Base-by-base conservation (phyloP, 2,329 filamentous ascomycete genomes). In the Aspergillus glaucus region DNA sequence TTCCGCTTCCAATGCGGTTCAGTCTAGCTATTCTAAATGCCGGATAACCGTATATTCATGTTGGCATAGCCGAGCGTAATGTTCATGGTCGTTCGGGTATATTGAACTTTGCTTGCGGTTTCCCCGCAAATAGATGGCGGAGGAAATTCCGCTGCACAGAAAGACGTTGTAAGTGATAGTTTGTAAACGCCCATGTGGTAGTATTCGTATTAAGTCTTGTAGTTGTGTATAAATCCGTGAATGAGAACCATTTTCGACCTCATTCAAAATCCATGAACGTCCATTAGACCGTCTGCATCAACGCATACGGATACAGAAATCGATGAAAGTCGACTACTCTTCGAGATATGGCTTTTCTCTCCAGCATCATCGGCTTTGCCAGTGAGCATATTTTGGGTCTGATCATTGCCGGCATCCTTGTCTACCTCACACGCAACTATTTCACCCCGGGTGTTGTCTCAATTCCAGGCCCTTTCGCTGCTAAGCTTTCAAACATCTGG, bases 401-500 rank as follows among this genome's bases (percentile, higher is more conserved):
- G 30, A 4, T 49, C 6, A 15, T 54, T 9, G 37, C 47, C 5
- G n/a, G 40, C 8, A 10, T 24, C 21, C 24, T 51, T 3, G n/a
- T 51, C 24, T 46, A 55, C 43, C n/a, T 54, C 3, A 47, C 44
- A 9, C 45, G 45, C 9, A 55, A 54, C 40, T 55, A 55, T 43
- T 36, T 55, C 26, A 52, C 36, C 15, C 44, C 49, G 19, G 51
- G 53, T 14, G 49, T 30, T 44, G 50, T 42, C 22, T 17, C 45
- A 5, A 42, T 55, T 10, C 50, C 54, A 0, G 54, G 54, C 1
- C 54, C 54, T 14, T 51, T 55, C 3, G 12, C 49, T 2, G 54
- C 54, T 2, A 53, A 55, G 26, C 10, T 53, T 10, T 49, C 54
- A 10, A 55, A 55, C 36, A 15, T 55, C 19, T 56, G 54, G 54